Conservation (phyloP, 2,329 filamentous ascomycete species). For the Pseudogymnoascus sp. region DNA sequence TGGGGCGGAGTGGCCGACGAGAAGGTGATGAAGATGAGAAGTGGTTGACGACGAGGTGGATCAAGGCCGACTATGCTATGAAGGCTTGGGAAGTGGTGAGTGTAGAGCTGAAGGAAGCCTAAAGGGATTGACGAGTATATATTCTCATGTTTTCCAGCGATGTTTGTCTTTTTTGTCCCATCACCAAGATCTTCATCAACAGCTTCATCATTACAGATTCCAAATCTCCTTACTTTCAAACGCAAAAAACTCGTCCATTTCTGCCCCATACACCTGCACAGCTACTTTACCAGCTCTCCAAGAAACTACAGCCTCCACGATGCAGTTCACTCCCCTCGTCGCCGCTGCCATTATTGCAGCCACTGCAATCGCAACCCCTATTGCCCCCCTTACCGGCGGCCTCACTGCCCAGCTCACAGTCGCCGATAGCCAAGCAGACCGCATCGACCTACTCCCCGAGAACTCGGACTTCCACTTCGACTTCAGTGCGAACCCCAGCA, state of each 20-base stretch:
- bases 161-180: neutral
- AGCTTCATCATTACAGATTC: neutral
- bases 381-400: conserved; percentile 30
- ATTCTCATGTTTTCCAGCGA: neutral
- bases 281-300: neutral
- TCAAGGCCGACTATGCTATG: neutral
- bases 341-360: conserved; percentile 35
- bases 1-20: neutral
- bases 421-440: conserved; percentile 39
- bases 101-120: neutral
- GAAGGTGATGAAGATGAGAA: neutral
- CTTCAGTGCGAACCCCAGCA: conserved; percentile 45
- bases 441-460: conserved; percentile 33
- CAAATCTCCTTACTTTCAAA: neutral
- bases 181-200: neutral
- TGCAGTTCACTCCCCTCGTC: conserved; percentile 31
- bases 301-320: conserved; percentile 22
- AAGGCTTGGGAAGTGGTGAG: neutral
- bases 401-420: conserved; percentile 33
- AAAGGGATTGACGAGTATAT: neutral
- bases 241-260: neutral
- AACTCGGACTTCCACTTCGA: conserved; percentile 42
- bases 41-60: neutral
- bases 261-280: neutral
- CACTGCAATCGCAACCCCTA: conserved; percentile 27